Conservation (phyloP, 805 yeast genomes). For the Blastobotrys chiropterorum region DNA sequence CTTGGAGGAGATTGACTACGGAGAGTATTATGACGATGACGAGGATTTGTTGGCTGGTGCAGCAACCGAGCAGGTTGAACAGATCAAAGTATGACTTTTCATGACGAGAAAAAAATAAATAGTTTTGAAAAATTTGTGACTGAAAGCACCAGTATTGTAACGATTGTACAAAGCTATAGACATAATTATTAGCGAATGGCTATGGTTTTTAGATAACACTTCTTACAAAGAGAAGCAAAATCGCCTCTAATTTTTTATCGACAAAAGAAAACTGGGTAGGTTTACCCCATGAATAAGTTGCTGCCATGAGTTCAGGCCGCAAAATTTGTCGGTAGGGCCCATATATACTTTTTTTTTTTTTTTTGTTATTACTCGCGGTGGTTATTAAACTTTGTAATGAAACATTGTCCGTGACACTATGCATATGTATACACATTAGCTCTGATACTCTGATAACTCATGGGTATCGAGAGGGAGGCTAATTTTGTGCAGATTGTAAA, state of each 20-base stretch:
- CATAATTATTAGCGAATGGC: background rate
- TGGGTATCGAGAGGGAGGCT: background rate
- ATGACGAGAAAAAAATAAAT: background rate
- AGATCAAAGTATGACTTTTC: too few relatives aligned
- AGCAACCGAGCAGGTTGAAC: constrained; percentile 11
- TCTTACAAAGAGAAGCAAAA: background rate
- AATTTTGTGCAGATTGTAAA: background rate
- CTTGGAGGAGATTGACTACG: constrained; percentile 31
- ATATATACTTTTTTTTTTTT: too few relatives aligned
- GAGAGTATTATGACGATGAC: constrained; percentile 22
- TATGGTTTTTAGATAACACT: background rate
- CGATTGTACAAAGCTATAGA: background rate
- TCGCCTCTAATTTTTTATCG: too few relatives aligned
- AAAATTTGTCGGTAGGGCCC: too few relatives aligned
- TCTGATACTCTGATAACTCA: background rate
- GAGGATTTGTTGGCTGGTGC: constrained; percentile 21
- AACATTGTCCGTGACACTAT: background rate
- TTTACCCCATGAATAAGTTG: too few relatives aligned
- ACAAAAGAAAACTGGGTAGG: too few relatives aligned
- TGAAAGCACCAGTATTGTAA: background rate
- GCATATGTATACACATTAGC: background rate
- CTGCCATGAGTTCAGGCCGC: too few relatives aligned
- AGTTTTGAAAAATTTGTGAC: background rate
- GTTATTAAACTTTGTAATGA: too few relatives aligned
- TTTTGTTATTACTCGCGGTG: too few relatives aligned